phyloP scores from a whole-genome alignment of 495 filamentous ascomycete genomes.

The Neurospora sp. region DNA sequence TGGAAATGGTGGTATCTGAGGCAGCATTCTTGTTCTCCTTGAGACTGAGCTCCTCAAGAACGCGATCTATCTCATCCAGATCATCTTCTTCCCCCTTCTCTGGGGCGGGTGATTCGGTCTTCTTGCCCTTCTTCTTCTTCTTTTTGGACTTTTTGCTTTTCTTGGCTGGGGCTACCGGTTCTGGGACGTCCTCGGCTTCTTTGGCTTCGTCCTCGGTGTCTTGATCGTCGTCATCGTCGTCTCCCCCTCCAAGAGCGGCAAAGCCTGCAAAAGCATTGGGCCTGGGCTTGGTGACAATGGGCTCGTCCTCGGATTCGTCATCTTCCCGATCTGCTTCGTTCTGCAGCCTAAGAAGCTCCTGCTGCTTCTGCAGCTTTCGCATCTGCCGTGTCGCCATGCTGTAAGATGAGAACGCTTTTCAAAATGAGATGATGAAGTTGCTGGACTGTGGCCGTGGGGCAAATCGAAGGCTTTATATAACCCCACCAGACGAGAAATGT shows the following conservation, averaged over 20 bases:
- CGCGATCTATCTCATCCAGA: slow-evolving; percentile 76
- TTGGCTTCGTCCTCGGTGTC: slow-evolving; percentile 36
- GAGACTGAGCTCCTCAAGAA: slow-evolving; percentile 54
- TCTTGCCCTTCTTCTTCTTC: slow-evolving; percentile 47
- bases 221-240: slow-evolving; percentile 26
- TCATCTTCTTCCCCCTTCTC: slow-evolving; percentile 21
- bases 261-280: slow-evolving; percentile 38
- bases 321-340: slow-evolving; percentile 31
- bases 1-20: not conserved
- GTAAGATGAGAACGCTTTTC: slow-evolving; percentile 3
- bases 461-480: not conserved
- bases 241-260: slow-evolving; percentile 35
- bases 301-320: slow-evolving; percentile 34
- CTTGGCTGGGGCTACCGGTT: slow-evolving; percentile 30
- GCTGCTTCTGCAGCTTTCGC: slow-evolving; percentile 66
- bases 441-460: not conserved
- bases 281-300: slow-evolving; percentile 28
- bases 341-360: slow-evolving; percentile 37
- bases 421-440: not conserved
- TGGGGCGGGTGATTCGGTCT: slow-evolving; percentile 13
- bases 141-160: slow-evolving; percentile 50
- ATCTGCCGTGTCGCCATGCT: slow-evolving; percentile 74
- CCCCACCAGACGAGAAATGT: not conserved
- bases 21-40: slow-evolving; percentile 6
- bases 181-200: slow-evolving; percentile 28